Evolutionary conservation across 768 basidiomycete genomes (phyloP).

Genomic region (Cyathus striatus): DNA sequence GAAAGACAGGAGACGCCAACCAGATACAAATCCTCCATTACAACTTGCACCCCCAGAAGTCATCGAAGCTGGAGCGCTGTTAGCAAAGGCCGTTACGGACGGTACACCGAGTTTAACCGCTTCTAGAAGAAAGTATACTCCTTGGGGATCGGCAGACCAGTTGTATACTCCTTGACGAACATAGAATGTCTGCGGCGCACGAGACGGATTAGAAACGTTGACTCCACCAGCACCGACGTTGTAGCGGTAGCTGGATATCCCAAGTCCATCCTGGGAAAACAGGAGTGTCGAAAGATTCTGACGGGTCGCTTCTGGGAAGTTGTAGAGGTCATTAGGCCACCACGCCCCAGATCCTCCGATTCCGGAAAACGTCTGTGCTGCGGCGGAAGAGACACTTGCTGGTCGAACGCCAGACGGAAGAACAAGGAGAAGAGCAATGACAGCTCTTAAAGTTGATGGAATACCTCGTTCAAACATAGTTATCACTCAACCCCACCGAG

Average conservation of each 20-base stretch:
- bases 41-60: constrained; percentile 30
- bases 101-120: constrained; percentile 29
- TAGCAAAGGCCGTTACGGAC: constrained; percentile 35
- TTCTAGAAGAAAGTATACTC: constrained; percentile 33
- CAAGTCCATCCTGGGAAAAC: constrained; percentile 31
- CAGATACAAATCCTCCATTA: constrained; percentile 26
- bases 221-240: constrained; percentile 40
- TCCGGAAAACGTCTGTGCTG: constrained; percentile 30
- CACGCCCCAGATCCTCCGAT: constrained; percentile 42
- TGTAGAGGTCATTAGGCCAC: constrained; percentile 39
- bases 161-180: constrained; percentile 33
- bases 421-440: too few species aligned
- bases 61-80: constrained; percentile 32
- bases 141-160: constrained; percentile 31
- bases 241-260: constrained; percentile 36
- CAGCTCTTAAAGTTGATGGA: too few species aligned
- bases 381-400: constrained; percentile 20
- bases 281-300: constrained; percentile 35
- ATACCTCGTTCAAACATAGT: too few species aligned
- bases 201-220: constrained; percentile 30
- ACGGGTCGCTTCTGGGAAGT: constrained; percentile 32
- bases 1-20: constrained; percentile 8
- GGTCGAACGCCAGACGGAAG: constrained; percentile 2
- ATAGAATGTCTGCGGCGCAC: constrained; percentile 31
- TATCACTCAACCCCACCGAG: too few species aligned